Conservation (phyloP, 2,329 filamentous ascomycete species). For the Incumbomyces delicatus region DNA sequence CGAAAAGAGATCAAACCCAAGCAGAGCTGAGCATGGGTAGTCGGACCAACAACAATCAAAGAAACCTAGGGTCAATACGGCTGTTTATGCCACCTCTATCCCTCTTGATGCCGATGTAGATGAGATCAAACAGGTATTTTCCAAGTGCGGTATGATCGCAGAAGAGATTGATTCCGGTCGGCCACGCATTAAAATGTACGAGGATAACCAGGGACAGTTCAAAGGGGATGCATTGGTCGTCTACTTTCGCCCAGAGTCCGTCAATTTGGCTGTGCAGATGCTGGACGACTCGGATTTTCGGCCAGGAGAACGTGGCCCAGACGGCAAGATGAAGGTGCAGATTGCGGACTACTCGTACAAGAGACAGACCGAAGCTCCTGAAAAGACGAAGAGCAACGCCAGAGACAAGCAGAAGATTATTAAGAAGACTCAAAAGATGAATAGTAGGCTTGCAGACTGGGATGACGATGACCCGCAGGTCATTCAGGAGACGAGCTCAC, state of each 20-base stretch:
- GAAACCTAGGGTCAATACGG: slow-evolving; percentile 61
- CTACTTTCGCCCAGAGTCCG: slow-evolving; percentile 92
- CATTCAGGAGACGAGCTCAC: slow-evolving; percentile 46
- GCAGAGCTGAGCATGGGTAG: slow-evolving; percentile 22
- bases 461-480: slow-evolving; percentile 70
- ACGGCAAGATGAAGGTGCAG: slow-evolving; percentile 67
- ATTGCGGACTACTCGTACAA: slow-evolving; percentile 87
- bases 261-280: slow-evolving; percentile 52
- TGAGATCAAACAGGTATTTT: slow-evolving; percentile 78
- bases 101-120: slow-evolving; percentile 67
- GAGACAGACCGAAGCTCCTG: slow-evolving; percentile 60
- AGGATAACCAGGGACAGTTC: slow-evolving; percentile 68
- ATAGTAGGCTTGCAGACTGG: slow-evolving; percentile 85
- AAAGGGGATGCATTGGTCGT: slow-evolving; percentile 90
- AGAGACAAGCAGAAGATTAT: slow-evolving; percentile 84
- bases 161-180: slow-evolving; percentile 85
- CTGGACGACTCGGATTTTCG: slow-evolving; percentile 59
- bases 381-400: slow-evolving; percentile 37
- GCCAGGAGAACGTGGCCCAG: slow-evolving; percentile 42
- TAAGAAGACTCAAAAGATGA: slow-evolving; percentile 79
- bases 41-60: slow-evolving; percentile 22
- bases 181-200: slow-evolving; percentile 89
- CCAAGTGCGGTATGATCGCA: slow-evolving; percentile 81
- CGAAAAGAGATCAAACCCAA: slow-evolving; percentile 33
- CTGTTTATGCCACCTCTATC: slow-evolving; percentile 83